These are phyloP conservation scores for Komagataella phaffii DNA, from an alignment of 805 yeast species.

Conservation along the genomic window DNA sequence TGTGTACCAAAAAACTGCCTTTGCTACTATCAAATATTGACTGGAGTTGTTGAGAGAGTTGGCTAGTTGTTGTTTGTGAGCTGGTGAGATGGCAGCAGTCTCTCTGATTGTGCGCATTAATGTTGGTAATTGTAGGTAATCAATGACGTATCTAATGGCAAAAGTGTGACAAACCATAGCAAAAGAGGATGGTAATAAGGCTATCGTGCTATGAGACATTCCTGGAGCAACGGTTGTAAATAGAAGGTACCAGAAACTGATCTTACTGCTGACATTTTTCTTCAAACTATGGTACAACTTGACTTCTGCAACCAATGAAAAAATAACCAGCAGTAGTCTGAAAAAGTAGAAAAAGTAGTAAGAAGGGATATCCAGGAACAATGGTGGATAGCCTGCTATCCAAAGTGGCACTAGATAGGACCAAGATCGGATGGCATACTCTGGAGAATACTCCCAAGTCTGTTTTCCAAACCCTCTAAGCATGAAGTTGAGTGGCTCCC, in stretches of 20 bases:
- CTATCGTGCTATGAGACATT: slow-evolving; percentile 77
- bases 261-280: slow-evolving; percentile 16
- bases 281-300: slow-evolving; percentile 29
- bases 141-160: slow-evolving; percentile 25
- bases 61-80: not conserved
- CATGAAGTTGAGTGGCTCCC: slow-evolving; percentile 83
- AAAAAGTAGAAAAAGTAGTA: slow-evolving; percentile 36
- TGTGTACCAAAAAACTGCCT: slow-evolving; percentile 28
- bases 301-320: slow-evolving; percentile 37
- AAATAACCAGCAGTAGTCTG: slow-evolving; percentile 27
- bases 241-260: slow-evolving; percentile 51
- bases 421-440: slow-evolving; percentile 79
- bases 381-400: not conserved
- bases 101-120: not conserved
- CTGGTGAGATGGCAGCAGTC: not conserved
- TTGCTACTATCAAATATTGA: slow-evolving; percentile 7
- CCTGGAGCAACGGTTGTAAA: slow-evolving; percentile 61
- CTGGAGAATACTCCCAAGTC: slow-evolving; percentile 95
- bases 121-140: slow-evolving; percentile 14
- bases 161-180: slow-evolving; percentile 44
- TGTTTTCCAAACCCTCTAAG: slow-evolving; percentile 79
- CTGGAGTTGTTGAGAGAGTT: not conserved
- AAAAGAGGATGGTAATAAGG: slow-evolving; percentile 73
- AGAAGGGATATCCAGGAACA: slow-evolving; percentile 3
- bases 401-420: slow-evolving; percentile 46